Evolutionary conservation across 495 filamentous ascomycete genomes (phyloP), one percentile per base, ranked within the genome.

Genomic region (Aspergillus carlsbadensis): DNA sequence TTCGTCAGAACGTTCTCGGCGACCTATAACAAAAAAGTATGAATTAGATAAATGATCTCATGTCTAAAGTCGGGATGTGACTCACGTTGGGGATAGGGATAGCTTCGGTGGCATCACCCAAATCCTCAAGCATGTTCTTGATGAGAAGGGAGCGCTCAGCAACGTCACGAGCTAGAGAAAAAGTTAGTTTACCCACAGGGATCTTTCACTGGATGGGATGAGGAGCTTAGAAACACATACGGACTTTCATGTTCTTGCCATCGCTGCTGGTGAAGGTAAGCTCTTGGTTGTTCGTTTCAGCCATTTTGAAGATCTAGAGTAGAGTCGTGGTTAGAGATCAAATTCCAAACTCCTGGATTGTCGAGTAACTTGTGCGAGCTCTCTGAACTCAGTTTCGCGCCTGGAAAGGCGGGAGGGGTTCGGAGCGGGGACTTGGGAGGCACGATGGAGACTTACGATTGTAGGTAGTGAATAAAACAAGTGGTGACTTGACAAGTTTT

Each of bases 121-220:
- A 76, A 72, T 98, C 94, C 65, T 96, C 94, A 39, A 98, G 81
- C 86, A 98, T 85, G 79, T 97, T 94, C 83, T 96, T 96, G 81
- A 98, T 93, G 18, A 98, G 81, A 52, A 97, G 81, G 6, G 91
- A 96, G 45, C 92, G 89, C 77, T 96, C 91, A 44, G 90, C 92
- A 47, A 96, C 88, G 24, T 82, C 76, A 58, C 90, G 89, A 50
- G 95, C 93, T 91, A 61, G 6, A 51, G 24, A 14, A 43, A 11
- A 31, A 22, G 55, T 66, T 56, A 58, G 48, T 36, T 8, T 13
- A 36, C 33, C 26, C 11, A 40, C 35, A 52, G 37, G 47, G 15
- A 20, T 3, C 11, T 6, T 31, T 18, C 24, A 29, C 10, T 6
- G 34, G 15, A n/a, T n/a, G n/a, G n/a, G n/a, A n/a, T n/a, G n/a